phyloP scores from a whole-genome alignment of 257 asterid genomes.

The Thymus mandschuricus region DNA sequence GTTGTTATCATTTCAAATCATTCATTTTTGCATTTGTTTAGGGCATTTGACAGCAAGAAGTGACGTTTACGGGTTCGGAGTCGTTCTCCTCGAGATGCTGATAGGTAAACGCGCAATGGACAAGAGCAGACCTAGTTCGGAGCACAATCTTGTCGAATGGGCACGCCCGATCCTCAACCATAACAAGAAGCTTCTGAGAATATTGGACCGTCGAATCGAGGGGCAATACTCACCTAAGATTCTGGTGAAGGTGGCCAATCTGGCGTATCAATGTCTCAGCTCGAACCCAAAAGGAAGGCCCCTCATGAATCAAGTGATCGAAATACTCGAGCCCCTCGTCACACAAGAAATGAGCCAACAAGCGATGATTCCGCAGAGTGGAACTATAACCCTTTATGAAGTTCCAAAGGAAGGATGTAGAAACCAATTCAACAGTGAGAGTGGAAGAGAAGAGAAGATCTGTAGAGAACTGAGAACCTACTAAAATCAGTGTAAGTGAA shows the following conservation, averaged over 20 bases:
- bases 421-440: constrained; percentile 32
- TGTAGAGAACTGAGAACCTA: constrained; percentile 27
- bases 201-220: constrained; percentile 79
- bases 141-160: constrained; percentile 89
- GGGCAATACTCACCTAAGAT: constrained; percentile 74
- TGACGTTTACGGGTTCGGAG: constrained; percentile 94
- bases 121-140: constrained; percentile 82
- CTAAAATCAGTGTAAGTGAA: constrained; percentile 63
- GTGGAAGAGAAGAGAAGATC: constrained; percentile 40
- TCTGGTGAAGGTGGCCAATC: constrained; percentile 75
- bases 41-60: constrained; percentile 89
- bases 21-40: constrained; percentile 22
- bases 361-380: constrained; percentile 41
- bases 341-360: constrained; percentile 49
- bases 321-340: constrained; percentile 76
- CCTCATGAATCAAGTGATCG: constrained; percentile 77
- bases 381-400: constrained; percentile 73
- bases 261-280: constrained; percentile 85
- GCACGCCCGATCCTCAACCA: constrained; percentile 83
- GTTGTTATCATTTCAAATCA: neutral
- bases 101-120: constrained; percentile 89
- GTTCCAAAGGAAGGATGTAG: constrained; percentile 40
- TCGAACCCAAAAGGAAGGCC: constrained; percentile 94
- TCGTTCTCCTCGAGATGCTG: constrained; percentile 87
- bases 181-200: constrained; percentile 66